phyloP scores from a whole-genome alignment of 2,329 filamentous ascomycete species.

The Colletotrichum shisoi region DNA sequence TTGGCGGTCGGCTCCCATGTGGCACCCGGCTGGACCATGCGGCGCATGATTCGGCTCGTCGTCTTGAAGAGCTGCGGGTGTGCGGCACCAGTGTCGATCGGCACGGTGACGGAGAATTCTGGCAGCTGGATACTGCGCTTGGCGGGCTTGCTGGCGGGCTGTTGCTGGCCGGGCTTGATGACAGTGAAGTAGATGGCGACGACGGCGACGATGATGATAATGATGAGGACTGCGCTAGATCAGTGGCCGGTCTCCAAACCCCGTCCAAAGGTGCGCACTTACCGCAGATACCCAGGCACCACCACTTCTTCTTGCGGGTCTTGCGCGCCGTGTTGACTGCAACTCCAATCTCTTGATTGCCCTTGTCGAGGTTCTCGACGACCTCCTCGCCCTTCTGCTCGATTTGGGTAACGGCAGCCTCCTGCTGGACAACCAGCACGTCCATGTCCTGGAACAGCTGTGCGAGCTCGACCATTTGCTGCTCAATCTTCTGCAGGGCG shows the following conservation, averaged over 20 bases:
- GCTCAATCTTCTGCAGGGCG: slow-evolving; percentile 90
- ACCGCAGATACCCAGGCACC: slow-evolving; percentile 80
- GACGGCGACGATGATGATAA: slow-evolving; percentile 61
- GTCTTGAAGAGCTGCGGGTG: slow-evolving; percentile 22
- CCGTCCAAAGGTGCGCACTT: slow-evolving; percentile 44
- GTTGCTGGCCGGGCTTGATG: slow-evolving; percentile 47
- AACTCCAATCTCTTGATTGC: slow-evolving; percentile 81
- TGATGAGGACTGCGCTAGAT: slow-evolving; percentile 56
- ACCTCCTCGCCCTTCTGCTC: slow-evolving; percentile 88
- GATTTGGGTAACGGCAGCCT: slow-evolving; percentile 79
- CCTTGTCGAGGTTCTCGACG: slow-evolving; percentile 82
- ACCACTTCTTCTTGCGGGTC: slow-evolving; percentile 95
- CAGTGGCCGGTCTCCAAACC: slow-evolving; percentile 8
- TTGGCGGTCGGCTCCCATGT: slow-evolving; percentile 23
- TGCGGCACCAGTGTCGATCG: slow-evolving; percentile 35
- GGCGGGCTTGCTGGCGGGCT: slow-evolving; percentile 43
- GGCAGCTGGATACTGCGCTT: slow-evolving; percentile 43
- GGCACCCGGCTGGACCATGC: slow-evolving; percentile 28
- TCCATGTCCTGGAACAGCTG: slow-evolving; percentile 92
- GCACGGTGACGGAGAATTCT: slow-evolving; percentile 41
- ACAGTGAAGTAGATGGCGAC: slow-evolving; percentile 60
- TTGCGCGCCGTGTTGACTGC: slow-evolving; percentile 82
- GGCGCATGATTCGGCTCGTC: slow-evolving; percentile 33
- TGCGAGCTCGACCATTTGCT: slow-evolving; percentile 84
- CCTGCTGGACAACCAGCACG: slow-evolving; percentile 84